Conservation (phyloP, 495 filamentous ascomycete genomes). For the Podospora pseudopauciseta region DNA sequence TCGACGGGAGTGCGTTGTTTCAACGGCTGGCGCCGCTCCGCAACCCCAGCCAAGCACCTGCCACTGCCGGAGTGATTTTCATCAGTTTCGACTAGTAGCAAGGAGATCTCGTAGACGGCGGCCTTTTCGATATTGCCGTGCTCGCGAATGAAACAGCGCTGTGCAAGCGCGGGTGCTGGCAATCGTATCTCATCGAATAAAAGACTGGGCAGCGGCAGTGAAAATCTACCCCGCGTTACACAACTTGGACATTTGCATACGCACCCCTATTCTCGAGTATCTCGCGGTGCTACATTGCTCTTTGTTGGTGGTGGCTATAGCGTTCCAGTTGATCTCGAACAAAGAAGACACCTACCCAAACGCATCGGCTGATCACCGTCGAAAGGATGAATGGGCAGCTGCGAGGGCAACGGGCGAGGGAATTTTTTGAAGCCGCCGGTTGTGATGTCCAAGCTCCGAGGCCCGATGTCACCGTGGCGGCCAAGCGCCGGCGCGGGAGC, state of each 20-base stretch:
- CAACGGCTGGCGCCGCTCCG: background rate
- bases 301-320: background rate
- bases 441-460: background rate
- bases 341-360: too few relatives aligned
- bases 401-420: background rate
- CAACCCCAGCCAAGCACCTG: background rate
- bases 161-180: background rate
- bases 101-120: background rate
- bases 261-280: too few relatives aligned
- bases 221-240: conserved; percentile 9
- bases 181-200: conserved; percentile 23
- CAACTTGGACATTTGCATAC: conserved; percentile 1
- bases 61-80: background rate
- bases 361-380: too few relatives aligned
- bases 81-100: background rate
- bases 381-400: background rate
- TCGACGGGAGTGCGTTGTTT: background rate
- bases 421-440: background rate
- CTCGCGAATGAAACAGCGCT: background rate
- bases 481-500: background rate
- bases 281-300: background rate
- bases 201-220: conserved; percentile 11
- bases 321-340: background rate
- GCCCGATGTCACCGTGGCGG: conserved; percentile 1
- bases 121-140: background rate